Conservation (phyloP, 495 filamentous ascomycete species). For the Penicillium riverlandense region DNA sequence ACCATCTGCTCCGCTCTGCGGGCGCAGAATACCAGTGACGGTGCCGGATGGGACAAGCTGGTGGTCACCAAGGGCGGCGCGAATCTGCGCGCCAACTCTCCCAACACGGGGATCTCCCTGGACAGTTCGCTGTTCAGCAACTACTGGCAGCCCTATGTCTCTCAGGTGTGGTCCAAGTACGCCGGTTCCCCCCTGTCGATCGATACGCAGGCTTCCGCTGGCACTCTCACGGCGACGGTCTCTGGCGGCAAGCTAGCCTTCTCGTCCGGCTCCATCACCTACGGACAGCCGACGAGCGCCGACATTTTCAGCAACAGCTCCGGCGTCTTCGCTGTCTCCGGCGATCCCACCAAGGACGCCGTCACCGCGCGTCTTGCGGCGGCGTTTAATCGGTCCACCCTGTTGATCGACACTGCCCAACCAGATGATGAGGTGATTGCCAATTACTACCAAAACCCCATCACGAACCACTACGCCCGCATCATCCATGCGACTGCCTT, state of each 20-base stretch:
- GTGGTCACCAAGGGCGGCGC: conserved; percentile 44
- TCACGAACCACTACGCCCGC: conserved; percentile 67
- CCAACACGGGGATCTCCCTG: conserved; percentile 54
- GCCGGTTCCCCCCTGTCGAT: conserved; percentile 38
- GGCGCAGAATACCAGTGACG: conserved; percentile 46
- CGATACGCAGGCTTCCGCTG: conserved; percentile 54
- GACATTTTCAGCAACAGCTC: conserved; percentile 69
- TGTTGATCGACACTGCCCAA: conserved; percentile 41
- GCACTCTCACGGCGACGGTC: conserved; percentile 48
- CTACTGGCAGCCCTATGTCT: conserved; percentile 60
- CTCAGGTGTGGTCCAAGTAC: conserved; percentile 59
- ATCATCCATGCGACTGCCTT: conserved; percentile 57
- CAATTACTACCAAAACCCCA: conserved; percentile 44
- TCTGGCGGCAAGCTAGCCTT: conserved; percentile 43
- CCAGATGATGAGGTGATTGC: conserved; percentile 41
- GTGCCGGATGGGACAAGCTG: conserved; percentile 57
- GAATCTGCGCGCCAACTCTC: conserved; percentile 56
- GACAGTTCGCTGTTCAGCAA: conserved; percentile 49
- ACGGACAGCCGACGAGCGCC: conserved; percentile 47
- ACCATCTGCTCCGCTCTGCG: conserved; percentile 45
- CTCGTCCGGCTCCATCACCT: conserved; percentile 34
- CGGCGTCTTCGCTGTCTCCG: conserved; percentile 56
- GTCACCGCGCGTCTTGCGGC: conserved; percentile 62
- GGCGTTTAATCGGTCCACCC: conserved; percentile 59
- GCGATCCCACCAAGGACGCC: conserved; percentile 37